Conservation (phyloP, 2,329 filamentous ascomycete genomes). For the Daldinia eschscholtzii region DNA sequence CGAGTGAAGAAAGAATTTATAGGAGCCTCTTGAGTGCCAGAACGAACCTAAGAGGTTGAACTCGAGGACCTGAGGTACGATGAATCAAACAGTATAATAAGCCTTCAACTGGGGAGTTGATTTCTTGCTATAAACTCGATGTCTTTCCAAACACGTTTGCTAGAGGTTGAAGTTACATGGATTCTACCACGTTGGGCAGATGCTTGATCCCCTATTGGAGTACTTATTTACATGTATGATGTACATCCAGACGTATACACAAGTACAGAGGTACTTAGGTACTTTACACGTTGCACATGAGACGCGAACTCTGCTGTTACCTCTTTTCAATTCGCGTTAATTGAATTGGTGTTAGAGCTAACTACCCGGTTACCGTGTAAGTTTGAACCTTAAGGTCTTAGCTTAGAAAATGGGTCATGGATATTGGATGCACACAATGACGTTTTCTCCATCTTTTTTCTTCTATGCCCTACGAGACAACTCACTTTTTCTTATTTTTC, state of each 20-base stretch:
- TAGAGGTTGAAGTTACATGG: neutral
- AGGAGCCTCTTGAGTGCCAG: constrained; percentile 13
- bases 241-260: neutral
- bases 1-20: constrained; percentile 13
- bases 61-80: constrained; percentile 10
- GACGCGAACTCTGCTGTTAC: constrained; percentile 14
- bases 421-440: constrained; percentile 35
- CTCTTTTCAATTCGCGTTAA: constrained; percentile 25
- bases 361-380: constrained; percentile 9
- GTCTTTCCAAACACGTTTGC: neutral
- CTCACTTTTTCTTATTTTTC: constrained; percentile 13
- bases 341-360: constrained; percentile 4
- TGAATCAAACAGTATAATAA: constrained; percentile 33
- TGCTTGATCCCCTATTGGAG: neutral
- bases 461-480: constrained; percentile 25
- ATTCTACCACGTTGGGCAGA: neutral
- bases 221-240: neutral
- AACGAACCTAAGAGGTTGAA: constrained; percentile 12
- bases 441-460: constrained; percentile 35
- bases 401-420: constrained; percentile 22
- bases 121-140: neutral
- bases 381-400: constrained; percentile 1
- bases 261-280: neutral
- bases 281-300: constrained; percentile 35
- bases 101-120: too few species aligned